A percentile compares a stretch with the other conserved stretches of the same genome.
Evolutionary conservation across 495 filamentous ascomycete species (phyloP).

Genomic region (Aspergillus funiculosus): DNA sequence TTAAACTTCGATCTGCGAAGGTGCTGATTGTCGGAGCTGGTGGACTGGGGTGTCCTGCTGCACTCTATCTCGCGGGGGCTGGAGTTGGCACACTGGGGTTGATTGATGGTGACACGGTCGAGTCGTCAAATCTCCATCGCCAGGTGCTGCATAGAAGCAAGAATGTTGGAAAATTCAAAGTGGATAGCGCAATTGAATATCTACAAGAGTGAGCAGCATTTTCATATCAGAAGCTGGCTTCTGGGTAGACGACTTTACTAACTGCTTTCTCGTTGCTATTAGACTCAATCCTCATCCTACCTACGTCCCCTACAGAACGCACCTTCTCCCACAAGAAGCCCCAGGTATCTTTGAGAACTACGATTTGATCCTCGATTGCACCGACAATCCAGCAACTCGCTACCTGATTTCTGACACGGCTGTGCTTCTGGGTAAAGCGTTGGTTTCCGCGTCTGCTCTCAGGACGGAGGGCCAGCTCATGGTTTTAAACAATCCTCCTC

Average conservation of each 20-base stretch:
- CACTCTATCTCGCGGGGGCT: constrained; percentile 81
- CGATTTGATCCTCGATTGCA: constrained; percentile 88
- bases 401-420: constrained; percentile 91
- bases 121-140: constrained; percentile 86
- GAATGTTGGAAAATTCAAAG: constrained; percentile 73
- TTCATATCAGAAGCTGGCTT: background rate
- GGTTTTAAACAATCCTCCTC: constrained; percentile 57
- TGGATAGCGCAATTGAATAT: constrained; percentile 67
- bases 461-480: constrained; percentile 85
- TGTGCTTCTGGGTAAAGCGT: constrained; percentile 67
- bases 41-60: constrained; percentile 86
- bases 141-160: constrained; percentile 74
- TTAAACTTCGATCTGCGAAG: constrained; percentile 61
- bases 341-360: constrained; percentile 58
- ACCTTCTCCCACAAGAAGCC: constrained; percentile 60
- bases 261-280: background rate
- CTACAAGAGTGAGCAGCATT: constrained; percentile 57
- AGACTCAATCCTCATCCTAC: constrained; percentile 64
- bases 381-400: constrained; percentile 82
- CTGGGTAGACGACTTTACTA: background rate
- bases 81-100: constrained; percentile 80
- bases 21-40: constrained; percentile 89
- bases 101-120: constrained; percentile 82
- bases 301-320: constrained; percentile 54
- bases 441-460: constrained; percentile 84